Evolutionary conservation across 108 stramenopile genomes (phyloP).

Genomic region (Fragilaria crotonensis): DNA sequence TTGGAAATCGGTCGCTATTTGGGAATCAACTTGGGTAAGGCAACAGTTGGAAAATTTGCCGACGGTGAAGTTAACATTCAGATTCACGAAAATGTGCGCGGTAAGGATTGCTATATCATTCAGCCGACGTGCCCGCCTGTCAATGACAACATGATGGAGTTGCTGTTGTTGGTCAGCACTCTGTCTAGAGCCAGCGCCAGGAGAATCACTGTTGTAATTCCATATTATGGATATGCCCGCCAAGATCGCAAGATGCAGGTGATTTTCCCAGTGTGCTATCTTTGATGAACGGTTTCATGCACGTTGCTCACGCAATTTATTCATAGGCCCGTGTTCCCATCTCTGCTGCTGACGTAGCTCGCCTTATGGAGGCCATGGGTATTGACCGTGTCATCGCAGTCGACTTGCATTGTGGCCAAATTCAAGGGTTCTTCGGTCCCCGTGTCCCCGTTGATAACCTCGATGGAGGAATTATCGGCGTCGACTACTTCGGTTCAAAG

Average conservation of each 20-base stretch:
- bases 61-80: conserved; percentile 98
- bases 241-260: conserved; percentile 99
- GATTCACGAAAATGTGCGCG: conserved; percentile 97
- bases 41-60: conserved; percentile 92
- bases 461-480: conserved; percentile 96
- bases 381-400: conserved; percentile 98
- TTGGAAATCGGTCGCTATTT: conserved; percentile 91
- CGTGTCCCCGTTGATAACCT: conserved; percentile 99
- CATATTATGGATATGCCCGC: conserved; percentile 98
- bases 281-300: not conserved
- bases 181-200: conserved; percentile 91
- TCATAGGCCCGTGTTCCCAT: conserved; percentile 94
- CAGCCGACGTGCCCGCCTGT: conserved; percentile 98
- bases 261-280: conserved; percentile 11
- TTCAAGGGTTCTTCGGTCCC: conserved; percentile 97
- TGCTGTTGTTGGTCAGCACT: conserved; percentile 95
- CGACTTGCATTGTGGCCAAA: conserved; percentile 99
- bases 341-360: conserved; percentile 98
- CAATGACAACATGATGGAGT: conserved; percentile 97
- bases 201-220: conserved; percentile 97
- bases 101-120: conserved; percentile 96
- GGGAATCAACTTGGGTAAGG: conserved; percentile 93
- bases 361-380: conserved; percentile 98
- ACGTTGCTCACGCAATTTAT: too few species aligned
- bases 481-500: conserved; percentile 97